Base-by-base conservation (phyloP, 352 stramenopile genomes). In the Phytophthora nicotianae region DNA sequence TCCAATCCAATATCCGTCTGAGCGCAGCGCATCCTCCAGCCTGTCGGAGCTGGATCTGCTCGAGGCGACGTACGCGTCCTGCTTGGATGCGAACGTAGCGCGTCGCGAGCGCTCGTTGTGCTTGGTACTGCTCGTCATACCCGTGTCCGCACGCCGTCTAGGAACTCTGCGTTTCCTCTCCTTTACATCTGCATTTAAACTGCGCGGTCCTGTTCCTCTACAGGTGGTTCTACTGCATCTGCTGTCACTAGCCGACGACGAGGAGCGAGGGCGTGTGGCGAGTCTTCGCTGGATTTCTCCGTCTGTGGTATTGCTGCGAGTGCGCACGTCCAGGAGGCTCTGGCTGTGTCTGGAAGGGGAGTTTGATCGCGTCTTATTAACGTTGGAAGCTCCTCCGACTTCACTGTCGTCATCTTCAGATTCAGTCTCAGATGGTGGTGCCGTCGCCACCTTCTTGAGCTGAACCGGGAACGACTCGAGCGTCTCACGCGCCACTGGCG, bases 1-100 rank as follows among this genome's bases (percentile, higher is more conserved):
- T 43, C 82, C 82, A 59, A 91, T 91, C 76, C 78, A 91, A 63
- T 91, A 91, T n/a, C 82, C 82, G 27, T 91, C 79, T n/a, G 74
- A 68, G 38, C 74, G 76, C 55, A 88, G 63, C 17, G 80, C 80
- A 47, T 80, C 72, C 59, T 87, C 74, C 53, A 89, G 70, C 42
- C 72, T 68, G 60, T 85, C 72, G 21, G 62, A 68, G 38, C 20
- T 71, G 11, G 51, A 62, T 41, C 62, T 33, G 7, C 72, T 71
- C 29, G 81, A 75, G 19, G 65, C 69, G n/a, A 61, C 62, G 17
- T 62, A 56, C 16, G 64, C 27, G 38, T 71, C 57, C 17, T 70
- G 70, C 46, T 72, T 77, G 19, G 65, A 65, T 24, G 59, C 40
- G 47, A 70, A 70, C 16, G 56, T 70, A 27, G 70, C 61, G 40